These are phyloP conservation scores for Pichia cabralensis DNA, from an alignment of 805 yeast species.

Conservation along the genomic window DNA sequence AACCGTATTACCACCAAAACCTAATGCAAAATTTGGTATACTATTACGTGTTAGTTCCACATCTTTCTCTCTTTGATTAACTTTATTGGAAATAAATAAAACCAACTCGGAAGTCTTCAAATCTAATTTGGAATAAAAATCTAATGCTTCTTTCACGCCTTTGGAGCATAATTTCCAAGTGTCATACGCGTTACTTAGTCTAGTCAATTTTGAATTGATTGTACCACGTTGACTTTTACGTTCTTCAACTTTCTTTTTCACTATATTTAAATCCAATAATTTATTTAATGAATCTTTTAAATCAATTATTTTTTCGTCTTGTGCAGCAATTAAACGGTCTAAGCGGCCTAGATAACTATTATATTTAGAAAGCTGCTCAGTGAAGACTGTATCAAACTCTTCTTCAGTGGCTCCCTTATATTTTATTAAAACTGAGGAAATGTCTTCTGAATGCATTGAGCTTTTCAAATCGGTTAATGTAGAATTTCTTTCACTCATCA, in stretches of 20 bases:
- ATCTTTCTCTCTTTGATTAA: constrained; percentile 23
- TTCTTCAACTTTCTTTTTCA: constrained; percentile 34
- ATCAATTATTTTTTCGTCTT: constrained; percentile 36
- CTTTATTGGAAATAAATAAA: constrained; percentile 18
- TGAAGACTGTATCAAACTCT: constrained; percentile 40
- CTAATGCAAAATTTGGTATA: too few relatives aligned
- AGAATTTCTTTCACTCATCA: constrained; percentile 54
- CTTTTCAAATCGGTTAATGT: constrained; percentile 57
- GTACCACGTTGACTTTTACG: constrained; percentile 31
- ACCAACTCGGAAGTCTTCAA: constrained; percentile 28
- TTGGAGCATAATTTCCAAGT: constrained; percentile 47
- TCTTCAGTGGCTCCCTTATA: constrained; percentile 43
- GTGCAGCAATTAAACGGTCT: constrained; percentile 58
- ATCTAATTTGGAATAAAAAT: constrained; percentile 40
- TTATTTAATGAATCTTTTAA: constrained; percentile 35
- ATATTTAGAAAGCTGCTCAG: constrained; percentile 68
- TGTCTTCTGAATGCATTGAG: constrained; percentile 72
- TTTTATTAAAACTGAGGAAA: constrained; percentile 61
- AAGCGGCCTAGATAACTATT: constrained; percentile 56
- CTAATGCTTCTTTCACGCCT: constrained; percentile 53
- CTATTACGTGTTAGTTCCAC: too few relatives aligned
- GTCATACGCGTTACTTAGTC: constrained; percentile 39
- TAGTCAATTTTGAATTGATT: constrained; percentile 29
- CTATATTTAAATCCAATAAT: constrained; percentile 36
- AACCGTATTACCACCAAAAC: constrained; percentile 7